Evolutionary conservation across 1,139 yeast species (phyloP).

Genomic region (Yamadazyma kanchanaburiensis): DNA sequence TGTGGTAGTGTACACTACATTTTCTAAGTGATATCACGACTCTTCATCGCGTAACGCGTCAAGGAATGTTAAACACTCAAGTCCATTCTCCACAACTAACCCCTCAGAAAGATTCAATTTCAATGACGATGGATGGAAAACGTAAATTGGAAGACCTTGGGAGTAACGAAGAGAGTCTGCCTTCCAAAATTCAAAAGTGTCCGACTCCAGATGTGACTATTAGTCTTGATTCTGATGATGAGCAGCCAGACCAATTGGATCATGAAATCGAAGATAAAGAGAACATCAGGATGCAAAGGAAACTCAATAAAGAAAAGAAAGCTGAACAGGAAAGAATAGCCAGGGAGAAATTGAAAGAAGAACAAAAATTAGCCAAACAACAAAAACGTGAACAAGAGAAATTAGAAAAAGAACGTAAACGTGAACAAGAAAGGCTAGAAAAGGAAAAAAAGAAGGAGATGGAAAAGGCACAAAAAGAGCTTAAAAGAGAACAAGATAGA

Average conservation of each 20-base stretch:
- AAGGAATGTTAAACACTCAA: too few species aligned
- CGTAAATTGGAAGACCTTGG: slow-evolving; percentile 1
- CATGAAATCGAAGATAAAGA: slow-evolving; percentile 13
- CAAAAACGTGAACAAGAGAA: slow-evolving; percentile 4
- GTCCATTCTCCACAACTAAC: slow-evolving; percentile 7
- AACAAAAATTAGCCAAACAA: slow-evolving; percentile 3
- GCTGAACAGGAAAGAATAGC: slow-evolving; percentile 6
- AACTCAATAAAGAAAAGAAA: slow-evolving; percentile 1
- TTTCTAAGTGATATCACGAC: too few species aligned
- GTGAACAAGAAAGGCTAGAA: slow-evolving; percentile 9
- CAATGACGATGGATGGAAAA: too few species aligned
- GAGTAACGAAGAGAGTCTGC: slow-evolving; percentile 2
- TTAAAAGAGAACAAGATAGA: slow-evolving; percentile 28
- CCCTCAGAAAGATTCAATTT: slow-evolving; percentile 3
- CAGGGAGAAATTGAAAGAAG: slow-evolving; percentile 3
- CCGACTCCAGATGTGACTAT: slow-evolving; percentile 7
- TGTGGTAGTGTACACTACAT: too few species aligned
- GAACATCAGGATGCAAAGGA: slow-evolving; percentile 4
- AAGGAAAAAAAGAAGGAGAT: slow-evolving; percentile 11
- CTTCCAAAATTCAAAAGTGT: slow-evolving; percentile 7
- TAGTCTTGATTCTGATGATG: slow-evolving; percentile 10
- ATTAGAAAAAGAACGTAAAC: slow-evolving; percentile 4
- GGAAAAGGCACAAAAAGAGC: slow-evolving; percentile 28
- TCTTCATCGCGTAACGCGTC: too few species aligned
- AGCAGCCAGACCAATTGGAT: slow-evolving; percentile 17